A percentile compares a stretch with the other conserved stretches of the same genome.
Evolutionary conservation across 306 rosid species (phyloP).

Genomic region (Cicer pinnatifidum): DNA sequence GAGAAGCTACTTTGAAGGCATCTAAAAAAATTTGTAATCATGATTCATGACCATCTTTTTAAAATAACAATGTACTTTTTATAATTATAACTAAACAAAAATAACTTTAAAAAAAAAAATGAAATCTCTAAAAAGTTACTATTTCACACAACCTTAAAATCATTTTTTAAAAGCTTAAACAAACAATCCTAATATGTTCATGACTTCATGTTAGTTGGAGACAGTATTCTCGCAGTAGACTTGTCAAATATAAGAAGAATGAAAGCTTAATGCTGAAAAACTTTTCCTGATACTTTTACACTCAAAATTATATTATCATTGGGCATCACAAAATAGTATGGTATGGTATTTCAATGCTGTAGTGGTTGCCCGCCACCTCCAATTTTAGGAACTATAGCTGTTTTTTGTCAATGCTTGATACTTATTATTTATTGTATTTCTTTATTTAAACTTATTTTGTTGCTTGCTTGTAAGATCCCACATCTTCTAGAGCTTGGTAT

Average conservation of each 20-base stretch:
- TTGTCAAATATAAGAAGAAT: constrained; percentile 25
- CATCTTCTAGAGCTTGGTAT: constrained; percentile 94
- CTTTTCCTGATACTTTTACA: background rate
- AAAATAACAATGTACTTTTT: no score
- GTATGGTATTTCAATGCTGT: background rate
- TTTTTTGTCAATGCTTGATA: constrained; percentile 31
- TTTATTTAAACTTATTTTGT: constrained; percentile 37
- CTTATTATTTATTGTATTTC: constrained; percentile 19
- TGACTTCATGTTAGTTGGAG: background rate
- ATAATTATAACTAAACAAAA: no score
- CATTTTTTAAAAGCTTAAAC: background rate
- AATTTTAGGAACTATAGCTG: constrained; percentile 28
- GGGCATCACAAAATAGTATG: background rate
- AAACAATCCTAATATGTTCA: background rate
- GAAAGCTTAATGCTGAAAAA: constrained; percentile 12
- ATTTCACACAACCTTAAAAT: no score
- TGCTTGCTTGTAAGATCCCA: constrained; percentile 68
- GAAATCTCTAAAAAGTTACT: no score
- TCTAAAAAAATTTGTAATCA: no score
- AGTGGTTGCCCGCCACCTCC: background rate
- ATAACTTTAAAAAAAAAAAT: no score
- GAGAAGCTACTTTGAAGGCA: no score
- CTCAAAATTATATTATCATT: constrained; percentile 4
- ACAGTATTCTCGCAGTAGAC: constrained; percentile 27
- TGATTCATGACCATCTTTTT: no score